phyloP scores from a whole-genome alignment of 2,329 filamentous ascomycete species.

The Fusarium cicatricum region DNA sequence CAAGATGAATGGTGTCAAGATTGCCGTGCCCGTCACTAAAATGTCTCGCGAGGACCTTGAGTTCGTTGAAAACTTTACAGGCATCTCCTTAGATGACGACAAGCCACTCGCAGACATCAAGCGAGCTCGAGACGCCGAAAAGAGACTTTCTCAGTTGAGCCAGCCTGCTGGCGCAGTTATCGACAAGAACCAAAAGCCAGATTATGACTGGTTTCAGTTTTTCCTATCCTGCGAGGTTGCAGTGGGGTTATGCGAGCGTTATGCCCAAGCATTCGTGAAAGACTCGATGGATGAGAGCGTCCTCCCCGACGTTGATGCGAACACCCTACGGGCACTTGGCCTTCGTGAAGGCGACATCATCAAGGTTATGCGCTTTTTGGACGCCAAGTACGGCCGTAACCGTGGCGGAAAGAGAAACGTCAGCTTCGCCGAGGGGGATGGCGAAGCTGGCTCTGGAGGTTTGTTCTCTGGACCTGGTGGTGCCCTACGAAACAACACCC shows the following conservation, averaged over 20 bases:
- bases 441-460: slow-evolving; percentile 68
- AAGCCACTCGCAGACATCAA: slow-evolving; percentile 90
- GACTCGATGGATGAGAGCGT: slow-evolving; percentile 98
- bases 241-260: slow-evolving; percentile 92
- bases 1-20: slow-evolving; percentile 98
- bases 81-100: slow-evolving; percentile 90
- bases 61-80: slow-evolving; percentile 90
- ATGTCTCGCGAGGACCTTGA: slow-evolving; percentile 97
- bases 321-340: slow-evolving; percentile 85
- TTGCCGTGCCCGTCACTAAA: slow-evolving; percentile 92
- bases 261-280: slow-evolving; percentile 85
- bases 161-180: slow-evolving; percentile 67
- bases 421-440: slow-evolving; percentile 56
- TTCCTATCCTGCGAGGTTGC: slow-evolving; percentile 93
- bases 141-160: slow-evolving; percentile 35
- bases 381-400: slow-evolving; percentile 77
- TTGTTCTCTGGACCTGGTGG: slow-evolving; percentile 96
- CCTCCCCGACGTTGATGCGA: slow-evolving; percentile 86
- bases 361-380: slow-evolving; percentile 89
- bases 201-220: slow-evolving; percentile 99
- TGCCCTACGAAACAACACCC: slow-evolving; percentile 89
- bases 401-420: slow-evolving; percentile 49
- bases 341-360: slow-evolving; percentile 96
- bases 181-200: slow-evolving; percentile 68
- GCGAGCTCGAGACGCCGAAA: slow-evolving; percentile 53